A percentile compares a stretch with the other conserved stretches of the same genome.
Evolutionary conservation across 805 yeast genomes (phyloP).

Genomic region (Komagataella pseudopastoris): DNA sequence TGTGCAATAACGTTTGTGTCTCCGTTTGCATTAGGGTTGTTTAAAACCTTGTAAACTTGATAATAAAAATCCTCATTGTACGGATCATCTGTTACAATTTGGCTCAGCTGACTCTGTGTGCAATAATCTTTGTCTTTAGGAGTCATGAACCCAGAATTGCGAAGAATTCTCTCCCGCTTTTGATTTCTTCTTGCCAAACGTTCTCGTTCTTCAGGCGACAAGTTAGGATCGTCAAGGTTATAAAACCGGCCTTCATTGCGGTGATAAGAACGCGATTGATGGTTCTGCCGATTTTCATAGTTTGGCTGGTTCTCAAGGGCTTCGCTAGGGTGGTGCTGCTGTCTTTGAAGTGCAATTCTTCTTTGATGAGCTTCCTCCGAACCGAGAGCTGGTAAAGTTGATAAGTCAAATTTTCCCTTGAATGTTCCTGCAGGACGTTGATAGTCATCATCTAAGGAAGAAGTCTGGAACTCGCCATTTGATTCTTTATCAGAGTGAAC

Average conservation of each 20-base stretch:
- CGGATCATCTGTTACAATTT: constrained; percentile 94
- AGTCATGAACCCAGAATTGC: constrained; percentile 88
- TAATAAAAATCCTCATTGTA: constrained; percentile 93
- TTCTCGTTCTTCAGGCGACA: constrained; percentile 64
- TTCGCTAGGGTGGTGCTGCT: constrained; percentile 8
- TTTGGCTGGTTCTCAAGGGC: constrained; percentile 2
- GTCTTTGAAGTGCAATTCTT: constrained; percentile 8
- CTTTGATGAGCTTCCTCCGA: constrained; percentile 21
- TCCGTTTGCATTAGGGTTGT: constrained; percentile 37
- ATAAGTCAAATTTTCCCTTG: constrained; percentile 12
- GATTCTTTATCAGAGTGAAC: not conserved
- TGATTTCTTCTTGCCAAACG: constrained; percentile 55
- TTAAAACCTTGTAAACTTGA: constrained; percentile 76
- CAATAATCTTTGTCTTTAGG: constrained; percentile 95
- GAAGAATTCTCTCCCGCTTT: constrained; percentile 61
- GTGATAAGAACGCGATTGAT: not conserved
- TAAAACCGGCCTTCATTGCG: constrained; percentile 1
- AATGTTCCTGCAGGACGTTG: not conserved
- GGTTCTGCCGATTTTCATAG: not conserved
- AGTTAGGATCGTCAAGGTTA: constrained; percentile 12
- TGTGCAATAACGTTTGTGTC: constrained; percentile 78
- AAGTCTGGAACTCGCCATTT: not conserved
- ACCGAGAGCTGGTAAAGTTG: constrained; percentile 46
- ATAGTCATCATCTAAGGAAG: not conserved
- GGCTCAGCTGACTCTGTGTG: constrained; percentile 87